These are phyloP conservation scores for Ilex paraguariensis DNA, from an alignment of 305 asterid genomes.

Conservation along the genomic window DNA sequence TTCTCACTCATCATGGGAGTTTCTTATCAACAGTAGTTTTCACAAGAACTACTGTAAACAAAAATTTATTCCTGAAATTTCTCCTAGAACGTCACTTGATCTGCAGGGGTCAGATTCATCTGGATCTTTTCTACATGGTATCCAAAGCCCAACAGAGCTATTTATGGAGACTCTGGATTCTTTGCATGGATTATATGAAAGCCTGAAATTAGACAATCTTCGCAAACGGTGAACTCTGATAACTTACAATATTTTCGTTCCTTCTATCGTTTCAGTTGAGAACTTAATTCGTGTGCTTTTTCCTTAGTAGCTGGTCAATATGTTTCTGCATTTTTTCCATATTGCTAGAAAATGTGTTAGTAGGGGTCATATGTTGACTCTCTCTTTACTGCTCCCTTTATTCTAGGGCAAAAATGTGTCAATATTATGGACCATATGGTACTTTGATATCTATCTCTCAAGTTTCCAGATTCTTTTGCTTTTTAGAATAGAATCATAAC, in stretches of 20 bases:
- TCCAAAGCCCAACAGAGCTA: slow-evolving; percentile 34
- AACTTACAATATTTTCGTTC: not conserved
- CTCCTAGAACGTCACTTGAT: slow-evolving; percentile 38
- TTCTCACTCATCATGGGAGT: slow-evolving; percentile 78
- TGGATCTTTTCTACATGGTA: slow-evolving; percentile 24
- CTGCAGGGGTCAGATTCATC: slow-evolving; percentile 31
- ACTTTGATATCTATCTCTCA: no score
- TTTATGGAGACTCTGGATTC: slow-evolving; percentile 60
- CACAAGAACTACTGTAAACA: slow-evolving; percentile 46
- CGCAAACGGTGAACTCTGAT: slow-evolving; percentile 61
- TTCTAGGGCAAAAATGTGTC: no score
- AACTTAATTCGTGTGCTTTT: no score
- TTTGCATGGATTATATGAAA: slow-evolving; percentile 90
- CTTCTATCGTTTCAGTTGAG: no score
- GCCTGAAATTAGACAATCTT: slow-evolving; percentile 79
- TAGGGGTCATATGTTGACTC: no score
- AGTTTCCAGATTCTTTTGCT: no score
- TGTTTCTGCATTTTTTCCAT: no score
- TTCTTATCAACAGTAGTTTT: slow-evolving; percentile 71
- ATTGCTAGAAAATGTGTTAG: no score
- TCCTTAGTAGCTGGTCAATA: no score
- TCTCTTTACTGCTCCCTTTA: no score
- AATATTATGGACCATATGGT: no score
- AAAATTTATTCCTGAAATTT: slow-evolving; percentile 37
- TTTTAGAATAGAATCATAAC: no score